phyloP scores from a whole-genome alignment of 768 basidiomycete genomes.

The Boletus sp. region DNA sequence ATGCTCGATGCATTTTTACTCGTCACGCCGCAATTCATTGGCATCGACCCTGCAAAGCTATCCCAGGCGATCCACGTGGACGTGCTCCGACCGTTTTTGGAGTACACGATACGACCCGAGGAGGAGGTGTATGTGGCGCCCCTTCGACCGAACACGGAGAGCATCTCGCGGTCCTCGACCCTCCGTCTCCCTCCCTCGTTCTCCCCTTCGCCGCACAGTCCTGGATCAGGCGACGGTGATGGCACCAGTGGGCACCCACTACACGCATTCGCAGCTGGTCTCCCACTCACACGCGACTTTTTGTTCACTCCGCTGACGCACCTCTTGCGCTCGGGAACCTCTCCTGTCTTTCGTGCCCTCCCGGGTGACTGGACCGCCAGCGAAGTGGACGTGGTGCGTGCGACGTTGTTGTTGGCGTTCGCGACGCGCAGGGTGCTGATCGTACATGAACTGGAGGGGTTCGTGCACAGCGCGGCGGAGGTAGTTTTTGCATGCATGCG shows the following conservation, averaged over 20 bases:
- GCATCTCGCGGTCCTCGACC: constrained; percentile 57
- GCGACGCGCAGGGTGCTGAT: constrained; percentile 45
- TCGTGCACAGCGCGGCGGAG: constrained; percentile 25
- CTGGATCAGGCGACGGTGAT: background rate
- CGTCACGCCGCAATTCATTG: constrained; percentile 19
- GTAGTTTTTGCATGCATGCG: constrained; percentile 83
- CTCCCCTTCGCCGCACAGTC: background rate
- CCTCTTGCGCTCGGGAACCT: constrained; percentile 73
- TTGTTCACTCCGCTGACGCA: constrained; percentile 66
- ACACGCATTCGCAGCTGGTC: constrained; percentile 27
- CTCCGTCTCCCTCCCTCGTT: constrained; percentile 37
- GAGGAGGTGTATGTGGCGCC: constrained; percentile 49
- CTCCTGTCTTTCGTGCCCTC: constrained; percentile 63
- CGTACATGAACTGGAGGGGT: constrained; percentile 38
- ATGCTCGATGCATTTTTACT: constrained; percentile 31
- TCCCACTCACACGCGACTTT: constrained; percentile 64
- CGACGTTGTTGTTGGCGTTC: constrained; percentile 59
- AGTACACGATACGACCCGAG: constrained; percentile 41
- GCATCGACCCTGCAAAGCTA: constrained; percentile 21
- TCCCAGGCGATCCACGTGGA: constrained; percentile 27
- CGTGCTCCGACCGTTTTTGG: constrained; percentile 52
- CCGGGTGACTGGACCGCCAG: constrained; percentile 73
- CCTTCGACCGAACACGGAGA: constrained; percentile 44
- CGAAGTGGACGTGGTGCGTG: constrained; percentile 73
- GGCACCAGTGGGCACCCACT: background rate